These are phyloP conservation scores for Solanum dulcamara DNA, from an alignment of 257 asterid species.

Conservation along the genomic window DNA sequence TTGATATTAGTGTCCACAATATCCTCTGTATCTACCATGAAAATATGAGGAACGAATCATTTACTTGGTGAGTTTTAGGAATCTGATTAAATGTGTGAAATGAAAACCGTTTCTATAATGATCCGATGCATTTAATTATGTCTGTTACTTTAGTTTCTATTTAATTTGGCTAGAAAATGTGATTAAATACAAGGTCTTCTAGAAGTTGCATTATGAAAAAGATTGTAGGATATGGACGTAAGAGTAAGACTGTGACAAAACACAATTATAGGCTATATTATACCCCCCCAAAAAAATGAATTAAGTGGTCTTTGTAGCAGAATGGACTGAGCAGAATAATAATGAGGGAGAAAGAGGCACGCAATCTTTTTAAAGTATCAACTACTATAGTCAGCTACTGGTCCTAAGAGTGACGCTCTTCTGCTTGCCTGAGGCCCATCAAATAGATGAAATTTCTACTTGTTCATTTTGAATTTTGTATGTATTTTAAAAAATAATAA, in stretches of 20 bases:
- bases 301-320: background rate
- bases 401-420: background rate
- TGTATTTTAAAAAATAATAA: fast-evolving
- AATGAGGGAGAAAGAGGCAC: background rate
- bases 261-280: no score
- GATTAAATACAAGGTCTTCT: no score
- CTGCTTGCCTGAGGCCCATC: background rate
- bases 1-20: background rate
- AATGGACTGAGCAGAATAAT: background rate
- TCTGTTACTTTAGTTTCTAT: background rate
- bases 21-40: background rate
- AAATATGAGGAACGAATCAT: background rate
- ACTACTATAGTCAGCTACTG: background rate
- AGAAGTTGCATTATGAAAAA: background rate
- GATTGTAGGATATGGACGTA: background rate
- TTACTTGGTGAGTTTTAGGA: background rate
- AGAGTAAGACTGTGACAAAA: no score
- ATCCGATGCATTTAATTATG: background rate
- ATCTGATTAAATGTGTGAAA: background rate
- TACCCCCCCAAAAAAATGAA: no score
- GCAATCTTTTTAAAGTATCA: background rate
- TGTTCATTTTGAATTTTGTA: no score
- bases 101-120: background rate
- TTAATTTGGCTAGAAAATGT: background rate
- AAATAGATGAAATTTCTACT: background rate